A percentile compares a stretch with the other conserved stretches of the same genome.
Conservation (phyloP, 2,329 filamentous ascomycete genomes). For the Ophiosphaerella narmari region DNA sequence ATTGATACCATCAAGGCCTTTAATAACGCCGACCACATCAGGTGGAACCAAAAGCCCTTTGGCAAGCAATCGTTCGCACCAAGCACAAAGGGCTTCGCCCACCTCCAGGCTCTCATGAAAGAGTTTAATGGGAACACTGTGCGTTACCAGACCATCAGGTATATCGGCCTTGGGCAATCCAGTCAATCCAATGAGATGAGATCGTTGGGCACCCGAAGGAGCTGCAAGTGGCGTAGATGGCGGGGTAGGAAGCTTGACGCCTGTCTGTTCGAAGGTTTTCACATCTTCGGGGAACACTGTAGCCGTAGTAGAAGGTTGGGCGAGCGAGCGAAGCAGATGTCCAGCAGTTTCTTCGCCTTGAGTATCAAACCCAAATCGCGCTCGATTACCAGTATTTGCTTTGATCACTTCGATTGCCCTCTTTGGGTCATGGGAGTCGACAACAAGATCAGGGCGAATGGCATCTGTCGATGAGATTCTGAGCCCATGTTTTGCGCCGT, state of each 20-base stretch:
- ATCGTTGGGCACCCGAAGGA: constrained; percentile 28
- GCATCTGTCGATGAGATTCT: constrained; percentile 42
- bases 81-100: constrained; percentile 65
- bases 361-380: constrained; percentile 73
- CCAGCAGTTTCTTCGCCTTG: constrained; percentile 67
- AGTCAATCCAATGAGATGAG: constrained; percentile 69
- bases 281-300: constrained; percentile 16
- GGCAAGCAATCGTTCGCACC: constrained; percentile 70
- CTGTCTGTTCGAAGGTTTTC: constrained; percentile 8
- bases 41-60: constrained; percentile 61
- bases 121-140: constrained; percentile 74
- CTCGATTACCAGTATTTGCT: constrained; percentile 59
- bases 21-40: constrained; percentile 66
- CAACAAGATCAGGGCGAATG: constrained; percentile 64
- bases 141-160: constrained; percentile 57
- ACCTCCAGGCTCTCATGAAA: constrained; percentile 71
- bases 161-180: constrained; percentile 65
- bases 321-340: constrained; percentile 60
- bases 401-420: constrained; percentile 70
- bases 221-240: constrained; percentile 35
- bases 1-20: constrained; percentile 70
- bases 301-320: constrained; percentile 19
- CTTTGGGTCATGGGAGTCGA: constrained; percentile 69
- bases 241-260: constrained; percentile 23
- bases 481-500: constrained; percentile 68